These are phyloP conservation scores for Neurospora intermedia DNA, from an alignment of 495 filamentous ascomycete species.

Conservation along the genomic window DNA sequence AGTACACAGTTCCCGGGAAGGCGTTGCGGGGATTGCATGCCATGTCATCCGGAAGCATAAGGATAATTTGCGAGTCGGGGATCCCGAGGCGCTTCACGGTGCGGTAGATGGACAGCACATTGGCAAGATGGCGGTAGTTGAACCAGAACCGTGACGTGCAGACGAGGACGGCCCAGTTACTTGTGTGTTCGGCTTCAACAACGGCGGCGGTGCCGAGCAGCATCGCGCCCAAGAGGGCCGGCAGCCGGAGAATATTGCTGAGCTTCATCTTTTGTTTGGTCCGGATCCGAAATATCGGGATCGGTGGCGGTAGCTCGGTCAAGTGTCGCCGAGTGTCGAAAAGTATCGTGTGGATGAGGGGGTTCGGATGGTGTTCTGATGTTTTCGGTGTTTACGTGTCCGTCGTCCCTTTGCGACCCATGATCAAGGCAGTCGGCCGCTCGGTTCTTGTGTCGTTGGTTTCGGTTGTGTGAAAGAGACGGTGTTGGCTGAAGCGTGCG, in stretches of 20 bases:
- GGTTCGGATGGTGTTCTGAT: not conserved
- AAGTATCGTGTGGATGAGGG: not conserved
- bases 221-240: slow-evolving; percentile 31
- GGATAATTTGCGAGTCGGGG: slow-evolving; percentile 96
- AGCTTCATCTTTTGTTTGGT: slow-evolving; percentile 26
- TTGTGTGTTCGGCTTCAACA: slow-evolving; percentile 71
- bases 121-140: slow-evolving; percentile 97
- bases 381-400: not conserved
- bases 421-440: not conserved
- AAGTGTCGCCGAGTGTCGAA: not conserved
- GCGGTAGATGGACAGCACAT: slow-evolving; percentile 94
- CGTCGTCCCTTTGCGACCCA: not conserved
- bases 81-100: slow-evolving; percentile 98
- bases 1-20: slow-evolving; percentile 96
- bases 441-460: not conserved
- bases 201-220: slow-evolving; percentile 30
- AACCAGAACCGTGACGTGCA: slow-evolving; percentile 99
- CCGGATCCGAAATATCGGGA: not conserved
- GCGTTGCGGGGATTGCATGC: slow-evolving; percentile 98
- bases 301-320: not conserved
- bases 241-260: slow-evolving; percentile 23
- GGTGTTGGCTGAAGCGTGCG: not conserved
- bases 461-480: not conserved
- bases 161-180: slow-evolving; percentile 97
- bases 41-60: slow-evolving; percentile 99